Conservation (phyloP, 768 basidiomycete genomes). For the Lactifluus subvellereus region DNA sequence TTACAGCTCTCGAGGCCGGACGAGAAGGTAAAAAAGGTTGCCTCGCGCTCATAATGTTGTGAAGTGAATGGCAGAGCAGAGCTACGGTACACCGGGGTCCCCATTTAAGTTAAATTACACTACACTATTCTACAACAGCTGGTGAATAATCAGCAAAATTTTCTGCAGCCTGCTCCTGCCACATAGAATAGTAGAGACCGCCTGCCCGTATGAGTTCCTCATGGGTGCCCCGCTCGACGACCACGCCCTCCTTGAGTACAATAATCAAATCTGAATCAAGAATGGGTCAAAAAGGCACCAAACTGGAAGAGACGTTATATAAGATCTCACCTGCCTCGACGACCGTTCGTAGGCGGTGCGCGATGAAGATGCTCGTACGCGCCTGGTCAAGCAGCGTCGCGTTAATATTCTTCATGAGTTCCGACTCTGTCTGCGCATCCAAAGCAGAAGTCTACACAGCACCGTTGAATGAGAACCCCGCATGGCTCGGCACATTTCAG, state of each 20-base stretch:
- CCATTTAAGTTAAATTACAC: neutral
- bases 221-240: constrained; percentile 92
- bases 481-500: neutral
- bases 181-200: constrained; percentile 77
- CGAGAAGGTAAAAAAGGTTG: constrained; percentile 20
- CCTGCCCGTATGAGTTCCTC: constrained; percentile 68
- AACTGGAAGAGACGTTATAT: neutral
- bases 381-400: constrained; percentile 64
- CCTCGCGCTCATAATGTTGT: constrained; percentile 15
- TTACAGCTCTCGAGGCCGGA: constrained; percentile 11
- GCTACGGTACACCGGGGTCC: no score
- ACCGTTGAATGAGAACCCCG: constrained; percentile 2
- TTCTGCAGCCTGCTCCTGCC: constrained; percentile 61
- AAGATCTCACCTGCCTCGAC: constrained; percentile 70
- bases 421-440: constrained; percentile 91
- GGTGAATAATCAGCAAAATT: constrained; percentile 12
- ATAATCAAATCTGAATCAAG: constrained; percentile 72
- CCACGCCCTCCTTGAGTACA: constrained; percentile 84
- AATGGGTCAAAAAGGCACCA: neutral
- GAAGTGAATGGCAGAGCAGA: no score
- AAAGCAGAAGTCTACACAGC: constrained; percentile 79
- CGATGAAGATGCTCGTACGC: constrained; percentile 95
- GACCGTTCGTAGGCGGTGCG: constrained; percentile 85
- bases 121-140: constrained; percentile 14
- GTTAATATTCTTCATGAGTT: constrained; percentile 94